Evolutionary conservation across 2,329 filamentous ascomycete species (phyloP).

Genomic region (Trematosphaeria pertusa): DNA sequence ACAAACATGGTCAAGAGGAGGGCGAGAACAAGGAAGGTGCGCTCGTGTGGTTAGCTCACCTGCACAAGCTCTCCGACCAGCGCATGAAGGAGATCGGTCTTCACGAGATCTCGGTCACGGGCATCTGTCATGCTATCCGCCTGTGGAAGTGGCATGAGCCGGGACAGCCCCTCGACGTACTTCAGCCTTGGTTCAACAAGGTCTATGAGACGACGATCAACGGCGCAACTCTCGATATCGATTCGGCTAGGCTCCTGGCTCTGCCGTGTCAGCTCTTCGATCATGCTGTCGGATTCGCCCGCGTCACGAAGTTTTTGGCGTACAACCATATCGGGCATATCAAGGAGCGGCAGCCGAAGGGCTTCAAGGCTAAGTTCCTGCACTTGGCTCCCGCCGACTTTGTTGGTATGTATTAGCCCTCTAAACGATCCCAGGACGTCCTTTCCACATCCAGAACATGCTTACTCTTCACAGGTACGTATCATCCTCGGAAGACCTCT

Average conservation of each 20-base stretch:
- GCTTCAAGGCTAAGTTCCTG: conserved; percentile 19
- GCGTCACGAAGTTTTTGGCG: conserved; percentile 37
- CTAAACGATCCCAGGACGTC: background rate
- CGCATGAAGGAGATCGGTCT: conserved; percentile 17
- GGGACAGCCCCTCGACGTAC: conserved; percentile 6
- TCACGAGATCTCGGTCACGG: conserved; percentile 16
- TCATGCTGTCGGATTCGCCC: conserved; percentile 33
- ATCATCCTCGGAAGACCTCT: too few relatives aligned
- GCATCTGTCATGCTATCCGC: conserved; percentile 19
- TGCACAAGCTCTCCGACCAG: conserved; percentile 16
- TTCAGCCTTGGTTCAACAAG: conserved; percentile 18
- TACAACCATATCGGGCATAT: conserved; percentile 39
- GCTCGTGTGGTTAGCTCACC: conserved; percentile 18
- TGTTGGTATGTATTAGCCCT: conserved; percentile 22
- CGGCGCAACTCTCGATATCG: conserved; percentile 4
- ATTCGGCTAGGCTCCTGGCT: conserved; percentile 20
- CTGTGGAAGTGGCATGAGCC: conserved; percentile 12
- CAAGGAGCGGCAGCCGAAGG: conserved; percentile 30
- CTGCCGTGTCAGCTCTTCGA: conserved; percentile 41
- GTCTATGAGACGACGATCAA: conserved; percentile 17
- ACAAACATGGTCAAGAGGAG: conserved; percentile 6
- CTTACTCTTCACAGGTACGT: conserved; percentile 2
- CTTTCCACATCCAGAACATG: background rate
- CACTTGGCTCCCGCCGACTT: conserved; percentile 24
- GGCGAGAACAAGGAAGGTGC: conserved; percentile 17